Evolutionary conservation across 2,329 filamentous ascomycete genomes (phyloP).

Genomic region (Intubia oerlemansii): DNA sequence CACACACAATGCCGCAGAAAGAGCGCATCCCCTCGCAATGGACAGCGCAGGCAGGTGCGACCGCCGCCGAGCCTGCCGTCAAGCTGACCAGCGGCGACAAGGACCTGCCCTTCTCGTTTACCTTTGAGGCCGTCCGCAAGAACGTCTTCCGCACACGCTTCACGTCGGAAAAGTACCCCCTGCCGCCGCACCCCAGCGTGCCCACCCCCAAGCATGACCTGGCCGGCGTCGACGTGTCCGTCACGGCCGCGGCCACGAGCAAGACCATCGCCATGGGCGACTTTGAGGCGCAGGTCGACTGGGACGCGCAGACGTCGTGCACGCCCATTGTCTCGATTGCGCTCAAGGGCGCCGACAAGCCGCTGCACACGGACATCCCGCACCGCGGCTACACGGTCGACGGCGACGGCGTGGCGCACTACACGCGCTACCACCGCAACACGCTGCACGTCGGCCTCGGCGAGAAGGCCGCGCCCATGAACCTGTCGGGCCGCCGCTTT

Average conservation of each 20-base stretch:
- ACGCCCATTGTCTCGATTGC: constrained; percentile 36
- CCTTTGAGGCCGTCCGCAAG: constrained; percentile 37
- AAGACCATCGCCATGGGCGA: constrained; percentile 24
- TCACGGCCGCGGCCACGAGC: constrained; percentile 13
- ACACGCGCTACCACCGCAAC: constrained; percentile 32
- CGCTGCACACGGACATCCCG: constrained; percentile 39
- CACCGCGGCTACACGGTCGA: constrained; percentile 44
- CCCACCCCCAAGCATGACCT: constrained; percentile 10
- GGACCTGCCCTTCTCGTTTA: constrained; percentile 40
- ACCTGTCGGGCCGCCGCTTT: constrained; percentile 45
- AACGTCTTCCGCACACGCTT: constrained; percentile 51
- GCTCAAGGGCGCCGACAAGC: constrained; percentile 23
- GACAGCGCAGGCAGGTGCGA: too few relatives aligned
- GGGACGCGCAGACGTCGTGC: too few relatives aligned
- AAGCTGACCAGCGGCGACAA: too few relatives aligned
- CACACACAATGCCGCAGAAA: constrained; percentile 2
- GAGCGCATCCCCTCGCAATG: too few relatives aligned
- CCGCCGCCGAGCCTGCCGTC: too few relatives aligned
- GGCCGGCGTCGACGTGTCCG: constrained; percentile 2
- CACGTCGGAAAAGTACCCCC: constrained; percentile 34
- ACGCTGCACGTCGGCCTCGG: constrained; percentile 48
- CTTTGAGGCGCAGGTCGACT: constrained; percentile 34
- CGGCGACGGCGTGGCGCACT: constrained; percentile 33
- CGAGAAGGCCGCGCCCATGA: constrained; percentile 54
- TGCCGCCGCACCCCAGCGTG: constrained; percentile 44